Base-by-base conservation (phyloP, 208 protist species). In the Leishmania major region DNA sequence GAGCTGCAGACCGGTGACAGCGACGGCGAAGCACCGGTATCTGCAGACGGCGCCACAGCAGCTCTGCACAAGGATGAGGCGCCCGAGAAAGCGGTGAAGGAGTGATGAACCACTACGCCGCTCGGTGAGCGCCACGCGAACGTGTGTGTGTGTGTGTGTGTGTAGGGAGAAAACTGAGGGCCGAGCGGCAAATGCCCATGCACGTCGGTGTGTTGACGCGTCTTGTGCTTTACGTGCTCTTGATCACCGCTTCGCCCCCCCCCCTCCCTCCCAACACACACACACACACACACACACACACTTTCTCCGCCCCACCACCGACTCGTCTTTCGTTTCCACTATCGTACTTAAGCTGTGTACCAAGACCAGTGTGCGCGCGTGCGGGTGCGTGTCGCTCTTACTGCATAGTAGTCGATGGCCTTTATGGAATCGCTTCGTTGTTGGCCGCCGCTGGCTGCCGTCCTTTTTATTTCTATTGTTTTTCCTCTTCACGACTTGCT, bases 1-100 rank as follows among this genome's bases (percentile, higher is more conserved):
- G 93, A 97, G 78, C 47, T 97, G 59, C 90, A 94, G 55, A 90
- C 1, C 8, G 84, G 81, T 17, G 73, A 10, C 70, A 77, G 74
- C 25, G 72, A 77, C 25, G 66, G 47, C 37, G 78, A 72, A 35
- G 49, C 64, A 28, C 28, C 75, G 25, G 75, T 77, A 37, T 70
- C 78, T 40, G 47, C 51, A 17, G 76, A 79, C 5, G 81, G 8
- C 28, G 25, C 31, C 73, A 22, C 53, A 37, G 51, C 28, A 45
- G 1, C 73, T 47, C 25, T 17, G 19, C 22, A 45, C n/a, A 51
- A 55, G 28, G 72, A n/a, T 13, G 25, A 53, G 28, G 69, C 47
- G 49, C n/a, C 43, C 25, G 67, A 79, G 53, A 67, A 77, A 49
- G 31, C 76, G 59, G 78, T 40, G 69, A 76, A 83, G 51, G 19